Evolutionary conservation across 148 eudicot species (phyloP), one percentile per base, ranked within the genome.

Genomic region (Nepenthes mirabilis): DNA sequence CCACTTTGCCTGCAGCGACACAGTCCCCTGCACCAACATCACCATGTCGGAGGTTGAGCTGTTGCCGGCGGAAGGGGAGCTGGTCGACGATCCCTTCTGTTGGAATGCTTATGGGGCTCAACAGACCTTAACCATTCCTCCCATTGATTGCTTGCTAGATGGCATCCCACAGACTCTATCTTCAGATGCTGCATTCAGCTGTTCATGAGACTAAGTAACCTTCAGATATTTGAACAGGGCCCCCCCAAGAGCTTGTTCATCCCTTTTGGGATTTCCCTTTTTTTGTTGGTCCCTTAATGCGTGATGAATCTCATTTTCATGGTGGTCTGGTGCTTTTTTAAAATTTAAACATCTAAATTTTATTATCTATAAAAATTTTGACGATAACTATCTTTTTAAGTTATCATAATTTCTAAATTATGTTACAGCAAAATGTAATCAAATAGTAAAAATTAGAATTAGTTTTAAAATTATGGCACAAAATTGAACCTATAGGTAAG

Each of bases 1-100:
- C 45, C 98, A 93, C 77, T 88, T 93, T 65, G 98, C 98, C 0
- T 93, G 98, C 48, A 93, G 98, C n/a, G 96, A 93, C 69, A 64
- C 80, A 0, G 73, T 88, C n/a, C 80, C 98, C 6, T 93, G 98
- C 71, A 88, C 98, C 2, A 93, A 93, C 66, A 86, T 88, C 34
- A 93, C 96, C 5, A 86, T 88, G 98, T 88, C 98, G 0, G 96
- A 93, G 36, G 98, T 93, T 0, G 96, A 93, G 73, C 77, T 93
- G 2, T 67, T 93, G 5, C 98, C 98, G 0, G 65, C 79, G 32
- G 74, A 83, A 66, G 98, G 98, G 23, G 82, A 78, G 55, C 62
- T 86, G 49, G 91, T 88, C 13, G 98, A 88, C 59, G 85, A 93
- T 43, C 98, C 98, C 1, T 88, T 88, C 54, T 93, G 98, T 57